Evolutionary conservation across 1,284 basidiomycete genomes (phyloP), one percentile per base, ranked within the genome.

Genomic region (Agroathelia rolfsii): DNA sequence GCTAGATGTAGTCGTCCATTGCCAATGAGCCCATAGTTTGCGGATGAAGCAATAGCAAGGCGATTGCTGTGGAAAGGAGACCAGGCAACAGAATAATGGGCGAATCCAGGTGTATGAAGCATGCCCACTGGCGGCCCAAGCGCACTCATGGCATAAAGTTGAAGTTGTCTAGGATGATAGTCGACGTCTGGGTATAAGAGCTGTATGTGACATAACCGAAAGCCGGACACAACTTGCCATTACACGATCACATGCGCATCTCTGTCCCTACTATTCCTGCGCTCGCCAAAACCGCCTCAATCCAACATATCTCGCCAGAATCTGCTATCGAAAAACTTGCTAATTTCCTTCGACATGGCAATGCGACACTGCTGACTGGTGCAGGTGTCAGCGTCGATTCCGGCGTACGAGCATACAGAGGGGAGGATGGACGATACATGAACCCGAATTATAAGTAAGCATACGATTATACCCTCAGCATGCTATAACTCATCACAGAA

Each of bases 21-120:
- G 11, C 94, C 94, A 16, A 97, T 83, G 4, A 97, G 68, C 2
- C 94, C 93, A 55, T 89, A 97, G 59, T 97, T 97, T 21, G 93
- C 88, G 0, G 90, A 72, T 1, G 87, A 88, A 4, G 90, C 90
- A 12, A 95, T 64, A 1, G 93, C 94, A 17, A 96, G 58, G 15
- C 78, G 71, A 11, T 70, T 65, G 9, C 75, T 80, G 54, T 86
- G 87, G 55, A 95, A 97, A 4, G 94, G 94, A 0, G 89, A 94
- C 81, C 88, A 97, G 6, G 83, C 76, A 24, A 95, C 48, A 2
- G 75, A 62, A 53, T 95, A 94, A 53, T 94, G 92, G 0, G 93
- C 81, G 56, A 87, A 95, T 5, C 78, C 78, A 15, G 84, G 81
- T 0, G 85, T 89, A 17, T 77, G 72, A 10, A 85, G 42, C 18